Base-by-base conservation (phyloP, 192 early-diverging fungal species). In the Geranomyces variabilis region DNA sequence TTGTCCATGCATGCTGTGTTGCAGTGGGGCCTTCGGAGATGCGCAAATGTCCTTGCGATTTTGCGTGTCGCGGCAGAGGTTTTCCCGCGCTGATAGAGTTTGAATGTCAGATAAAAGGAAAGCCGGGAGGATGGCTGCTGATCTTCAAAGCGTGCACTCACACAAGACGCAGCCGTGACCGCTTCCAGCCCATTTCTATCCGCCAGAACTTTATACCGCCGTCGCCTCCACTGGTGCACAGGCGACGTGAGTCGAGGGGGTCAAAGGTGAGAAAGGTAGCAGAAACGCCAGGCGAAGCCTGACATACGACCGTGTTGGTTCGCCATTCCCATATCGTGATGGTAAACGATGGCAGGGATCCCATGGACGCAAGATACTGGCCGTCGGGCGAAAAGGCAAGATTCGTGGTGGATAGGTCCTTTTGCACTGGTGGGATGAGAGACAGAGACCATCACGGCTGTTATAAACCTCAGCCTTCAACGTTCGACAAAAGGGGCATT, bases 321-420 rank as follows among this genome's bases (percentile, higher is more conserved):
- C 74, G 75, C 85, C 85, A 87, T 44, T 84, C 79, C 85, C 85
- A 87, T 21, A 87, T 61, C 8, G 75, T 69, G 43, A 87, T 59
- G 10, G 36, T 57, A 55, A 75, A 80, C 0, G 51, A 66, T n/a
- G 85, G 85, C 2, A 85, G 66, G 31, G 74, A 77, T 14, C 84
- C 80, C 0, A 85, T 58, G 10, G 80, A 30, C 1, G 83, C 85
- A 6, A 87, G 73, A 69, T 83, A 83, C 61, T 80, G 76, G 15
- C 78, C 79, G 55, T 87, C 83, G 56, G 46, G 31, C 14, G 85
- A 87, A 63, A 87, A 85, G 17, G 71, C 61, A 3, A 85, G 55
- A 1, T 73, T 24, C 28, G 28, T 12, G 34, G 84, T 76, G 0
- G 19, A 53, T n/a, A 83, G 28, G 46, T 86, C 84, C 12, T 59